These are phyloP conservation scores for Emergomyces africanus DNA, from an alignment of 2,329 filamentous ascomycete genomes.

Conservation along the genomic window DNA sequence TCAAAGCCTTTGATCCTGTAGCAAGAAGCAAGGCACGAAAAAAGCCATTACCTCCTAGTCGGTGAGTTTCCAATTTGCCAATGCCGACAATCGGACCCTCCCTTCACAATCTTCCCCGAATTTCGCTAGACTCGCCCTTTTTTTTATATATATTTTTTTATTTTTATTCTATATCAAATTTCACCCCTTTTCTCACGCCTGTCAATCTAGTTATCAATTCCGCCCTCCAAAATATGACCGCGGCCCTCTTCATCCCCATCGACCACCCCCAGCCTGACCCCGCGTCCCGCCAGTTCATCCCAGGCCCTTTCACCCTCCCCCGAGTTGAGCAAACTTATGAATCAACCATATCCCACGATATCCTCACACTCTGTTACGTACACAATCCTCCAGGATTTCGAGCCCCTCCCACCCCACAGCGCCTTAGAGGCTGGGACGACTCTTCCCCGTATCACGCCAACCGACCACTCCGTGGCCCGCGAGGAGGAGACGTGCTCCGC, in stretches of 20 bases:
- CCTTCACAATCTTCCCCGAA: neutral
- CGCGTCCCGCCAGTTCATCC: constrained; percentile 72
- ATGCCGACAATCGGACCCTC: neutral
- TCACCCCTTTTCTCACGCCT: neutral
- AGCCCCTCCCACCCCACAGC: constrained; percentile 44
- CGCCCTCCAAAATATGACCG: constrained; percentile 90
- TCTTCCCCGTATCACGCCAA: constrained; percentile 92
- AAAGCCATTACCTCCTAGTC: constrained; percentile 38
- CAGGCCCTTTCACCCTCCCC: constrained; percentile 80
- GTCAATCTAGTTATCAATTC: constrained; percentile 66
- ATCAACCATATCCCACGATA: constrained; percentile 71
- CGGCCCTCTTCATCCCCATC: constrained; percentile 83
- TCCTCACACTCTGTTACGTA: constrained; percentile 77
- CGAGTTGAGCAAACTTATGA: constrained; percentile 85
- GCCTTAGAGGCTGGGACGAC: constrained; percentile 75
- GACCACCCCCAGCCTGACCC: constrained; percentile 82
- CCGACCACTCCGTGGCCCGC: constrained; percentile 68
- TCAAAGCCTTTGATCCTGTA: constrained; percentile 39
- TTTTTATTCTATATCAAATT: too few relatives aligned
- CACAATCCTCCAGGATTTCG: constrained; percentile 70
- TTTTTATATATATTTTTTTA: neutral
- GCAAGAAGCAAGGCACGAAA: constrained; percentile 34
- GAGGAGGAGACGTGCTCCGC: constrained; percentile 53
- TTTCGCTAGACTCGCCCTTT: neutral
- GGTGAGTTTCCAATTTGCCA: constrained; percentile 27